phyloP scores from a whole-genome alignment of 345 rosid genomes.

The Brassica cretica region DNA sequence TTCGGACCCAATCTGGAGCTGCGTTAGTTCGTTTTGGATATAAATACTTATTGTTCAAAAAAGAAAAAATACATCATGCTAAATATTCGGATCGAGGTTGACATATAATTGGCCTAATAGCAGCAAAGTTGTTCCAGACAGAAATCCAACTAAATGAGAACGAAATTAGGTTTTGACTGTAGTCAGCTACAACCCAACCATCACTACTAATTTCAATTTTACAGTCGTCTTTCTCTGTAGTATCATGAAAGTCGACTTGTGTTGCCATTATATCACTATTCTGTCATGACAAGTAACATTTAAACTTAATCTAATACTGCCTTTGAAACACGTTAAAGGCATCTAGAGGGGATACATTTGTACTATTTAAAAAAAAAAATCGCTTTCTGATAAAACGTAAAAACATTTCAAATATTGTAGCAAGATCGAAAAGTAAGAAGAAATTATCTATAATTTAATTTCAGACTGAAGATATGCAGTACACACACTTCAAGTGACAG shows the following conservation, averaged over 20 bases:
- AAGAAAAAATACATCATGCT: too few relatives aligned
- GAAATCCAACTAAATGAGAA: neutral
- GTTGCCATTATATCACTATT: slow-evolving; percentile 8
- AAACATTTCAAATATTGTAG: neutral
- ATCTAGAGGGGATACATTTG: neutral
- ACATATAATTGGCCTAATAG: neutral
- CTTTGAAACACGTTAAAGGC: slow-evolving; percentile 6
- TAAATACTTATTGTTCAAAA: too few relatives aligned
- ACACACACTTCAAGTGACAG: neutral
- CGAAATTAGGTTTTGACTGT: neutral
- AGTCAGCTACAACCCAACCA: neutral
- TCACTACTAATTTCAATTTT: neutral
- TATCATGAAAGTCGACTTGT: neutral
- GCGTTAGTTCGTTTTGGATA: neutral
- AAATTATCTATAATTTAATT: neutral
- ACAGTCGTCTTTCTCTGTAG: neutral
- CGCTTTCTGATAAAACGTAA: neutral
- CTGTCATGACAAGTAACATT: neutral
- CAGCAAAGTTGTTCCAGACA: neutral
- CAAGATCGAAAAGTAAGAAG: neutral
- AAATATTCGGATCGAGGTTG: neutral
- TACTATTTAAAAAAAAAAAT: neutral
- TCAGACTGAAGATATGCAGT: neutral
- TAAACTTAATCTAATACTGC: neutral
- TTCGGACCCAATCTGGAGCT: neutral